Evolutionary conservation across 148 eudicot species (phyloP).

Genomic region (Cornus suecica): DNA sequence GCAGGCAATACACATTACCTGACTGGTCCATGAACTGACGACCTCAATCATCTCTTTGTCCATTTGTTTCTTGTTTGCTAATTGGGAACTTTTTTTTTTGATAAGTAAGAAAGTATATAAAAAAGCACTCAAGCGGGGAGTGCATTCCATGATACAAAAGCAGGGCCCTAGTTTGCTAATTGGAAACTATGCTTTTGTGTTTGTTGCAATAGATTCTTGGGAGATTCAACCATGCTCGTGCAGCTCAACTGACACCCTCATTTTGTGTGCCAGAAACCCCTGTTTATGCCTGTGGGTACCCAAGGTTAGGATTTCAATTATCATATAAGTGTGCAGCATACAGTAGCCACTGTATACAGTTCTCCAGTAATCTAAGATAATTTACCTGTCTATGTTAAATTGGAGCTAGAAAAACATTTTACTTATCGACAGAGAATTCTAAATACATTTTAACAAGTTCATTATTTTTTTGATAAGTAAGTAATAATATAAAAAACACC

Average conservation of each 20-base stretch:
- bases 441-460: too few species aligned
- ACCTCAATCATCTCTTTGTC: background rate
- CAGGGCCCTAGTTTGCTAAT: too few species aligned
- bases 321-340: background rate
- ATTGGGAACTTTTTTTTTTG: too few species aligned
- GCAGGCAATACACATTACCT: background rate
- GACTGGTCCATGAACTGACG: background rate
- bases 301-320: constrained; percentile 50
- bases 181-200: constrained; percentile 6
- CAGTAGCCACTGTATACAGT: background rate
- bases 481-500: too few species aligned
- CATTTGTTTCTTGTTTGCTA: background rate
- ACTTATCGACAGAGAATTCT: too few species aligned
- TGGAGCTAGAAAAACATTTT: too few species aligned
- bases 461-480: too few species aligned
- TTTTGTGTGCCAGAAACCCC: constrained; percentile 75
- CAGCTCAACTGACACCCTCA: constrained; percentile 78
- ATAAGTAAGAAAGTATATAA: too few species aligned
- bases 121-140: too few species aligned
- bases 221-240: constrained; percentile 87
- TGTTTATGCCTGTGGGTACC: constrained; percentile 98
- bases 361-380: background rate
- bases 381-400: background rate
- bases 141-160: too few species aligned
- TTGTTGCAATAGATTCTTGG: constrained; percentile 58